Evolutionary conservation across 1,139 yeast species (phyloP), one percentile per base, ranked within the genome.

Genomic region (Neolecta irregularis): DNA sequence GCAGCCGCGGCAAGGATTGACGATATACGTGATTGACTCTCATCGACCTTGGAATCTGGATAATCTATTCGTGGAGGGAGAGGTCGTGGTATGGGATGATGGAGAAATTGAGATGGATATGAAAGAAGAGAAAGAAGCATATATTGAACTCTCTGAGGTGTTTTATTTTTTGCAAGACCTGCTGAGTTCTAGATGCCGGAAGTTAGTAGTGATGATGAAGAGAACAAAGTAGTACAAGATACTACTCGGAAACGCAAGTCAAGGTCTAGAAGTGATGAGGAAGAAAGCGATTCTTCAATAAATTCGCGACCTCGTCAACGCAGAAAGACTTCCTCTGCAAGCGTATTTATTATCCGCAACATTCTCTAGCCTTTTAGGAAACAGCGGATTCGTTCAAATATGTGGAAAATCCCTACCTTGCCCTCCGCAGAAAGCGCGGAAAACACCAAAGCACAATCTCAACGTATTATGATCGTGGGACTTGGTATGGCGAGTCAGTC

Each of bases 21-120:
- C 65, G 41, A 65, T 91, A 1, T 91, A 79, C 50, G 68, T 91
- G 9, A 65, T 88, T 41, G 99, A 91, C 55, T 88, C 93, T 4
- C 92, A 80, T 45, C 62, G 96, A 44, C 99, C 98, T 2, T 88
- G 96, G 96, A 83, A 83, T 54, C 60, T 91, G 46, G 94, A 85
- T 51, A 91, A 91, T 53, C 53, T 88, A 36, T 85, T 80, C 62
- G 94, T 93, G 2, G 74, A 92, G 2, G 69, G 72, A n/a, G 64
- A 72, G 47, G 71, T 88, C 7, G 64, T 70, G 4, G 88, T 96
- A 53, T 68, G 85, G 42, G 96, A 88, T 50, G 98, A 88, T 52
- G 94, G 94, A 1, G 64, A 60, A 35, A 65, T 81, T 2, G 74
- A 72, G 35, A 67, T 64, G 29, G 71, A 69, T 35, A 53, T 77